phyloP scores from a whole-genome alignment of 371 early-diverging fungal genomes.

The Mucor irregularis region DNA sequence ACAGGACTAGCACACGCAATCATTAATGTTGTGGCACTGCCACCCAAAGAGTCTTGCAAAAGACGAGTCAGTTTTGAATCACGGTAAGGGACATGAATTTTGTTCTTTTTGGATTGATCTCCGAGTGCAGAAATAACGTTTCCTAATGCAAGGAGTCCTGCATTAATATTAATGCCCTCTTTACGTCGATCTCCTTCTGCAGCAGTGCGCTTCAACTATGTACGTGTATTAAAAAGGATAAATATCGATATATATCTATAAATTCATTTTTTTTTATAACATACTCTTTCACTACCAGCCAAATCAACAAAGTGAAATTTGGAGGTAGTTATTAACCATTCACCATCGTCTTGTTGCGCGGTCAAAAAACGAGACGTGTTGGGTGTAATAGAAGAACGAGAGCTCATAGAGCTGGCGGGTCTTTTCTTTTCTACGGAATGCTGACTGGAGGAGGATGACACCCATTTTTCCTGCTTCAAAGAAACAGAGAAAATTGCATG shows the following conservation, averaged over 20 bases:
- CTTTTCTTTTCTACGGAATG: constrained; percentile 11
- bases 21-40: constrained; percentile 90
- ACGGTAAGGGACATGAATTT: constrained; percentile 91
- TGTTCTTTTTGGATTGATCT: constrained; percentile 66
- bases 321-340: constrained; percentile 66
- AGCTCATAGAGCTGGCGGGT: constrained; percentile 23
- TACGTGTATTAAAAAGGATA: constrained; percentile 7
- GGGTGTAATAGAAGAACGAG: constrained; percentile 9
- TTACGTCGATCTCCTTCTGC: constrained; percentile 93
- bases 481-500: constrained; percentile 97
- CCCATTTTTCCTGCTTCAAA: constrained; percentile 68
- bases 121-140: constrained; percentile 98
- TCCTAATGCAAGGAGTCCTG: constrained; percentile 95
- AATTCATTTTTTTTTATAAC: not conserved
- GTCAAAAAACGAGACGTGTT: constrained; percentile 4
- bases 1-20: constrained; percentile 90
- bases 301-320: constrained; percentile 99
- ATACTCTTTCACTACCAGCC: constrained; percentile 97
- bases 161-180: constrained; percentile 99
- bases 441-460: constrained; percentile 30
- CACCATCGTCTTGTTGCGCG: constrained; percentile 33
- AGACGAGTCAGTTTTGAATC: constrained; percentile 98
- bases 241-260: not conserved
- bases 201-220: constrained; percentile 86
- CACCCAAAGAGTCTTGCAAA: constrained; percentile 96